These are phyloP conservation scores for Camelina laxa DNA, from an alignment of 345 rosid genomes.

Conservation along the genomic window DNA sequence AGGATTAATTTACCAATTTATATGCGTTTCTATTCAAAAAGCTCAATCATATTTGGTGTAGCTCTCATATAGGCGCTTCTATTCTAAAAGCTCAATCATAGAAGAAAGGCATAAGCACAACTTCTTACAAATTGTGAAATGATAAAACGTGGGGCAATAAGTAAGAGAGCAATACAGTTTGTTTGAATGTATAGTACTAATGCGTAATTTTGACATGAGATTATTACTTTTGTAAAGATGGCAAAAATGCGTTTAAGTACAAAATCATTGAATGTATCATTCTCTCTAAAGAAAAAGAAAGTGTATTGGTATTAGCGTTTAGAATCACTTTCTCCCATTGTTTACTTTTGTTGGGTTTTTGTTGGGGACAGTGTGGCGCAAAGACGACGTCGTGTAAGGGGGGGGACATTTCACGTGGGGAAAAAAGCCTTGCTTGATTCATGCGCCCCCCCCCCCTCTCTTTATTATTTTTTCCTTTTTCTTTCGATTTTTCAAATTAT, in stretches of 20 bases:
- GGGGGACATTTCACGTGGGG: constrained; percentile 33
- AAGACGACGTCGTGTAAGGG: constrained; percentile 34
- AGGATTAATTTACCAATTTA: neutral
- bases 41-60: too few relatives aligned
- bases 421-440: constrained; percentile 39
- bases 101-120: too few relatives aligned
- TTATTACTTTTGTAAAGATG: too few relatives aligned
- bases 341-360: neutral
- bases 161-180: too few relatives aligned
- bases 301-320: constrained; percentile 17
- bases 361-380: constrained; percentile 36
- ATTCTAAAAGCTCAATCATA: too few relatives aligned
- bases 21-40: too few relatives aligned
- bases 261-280: constrained; percentile 39
- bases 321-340: neutral
- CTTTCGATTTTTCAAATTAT: neutral
- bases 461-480: neutral
- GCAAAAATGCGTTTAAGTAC: constrained; percentile 10
- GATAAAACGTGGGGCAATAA: too few relatives aligned
- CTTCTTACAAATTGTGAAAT: too few relatives aligned
- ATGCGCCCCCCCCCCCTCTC: constrained; percentile 18
- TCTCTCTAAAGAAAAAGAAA: neutral
- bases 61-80: too few relatives aligned
- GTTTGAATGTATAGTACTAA: too few relatives aligned
- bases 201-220: too few relatives aligned